Base-by-base conservation (phyloP, 2,329 filamentous ascomycete species). In the Rosellinia necatrix region DNA sequence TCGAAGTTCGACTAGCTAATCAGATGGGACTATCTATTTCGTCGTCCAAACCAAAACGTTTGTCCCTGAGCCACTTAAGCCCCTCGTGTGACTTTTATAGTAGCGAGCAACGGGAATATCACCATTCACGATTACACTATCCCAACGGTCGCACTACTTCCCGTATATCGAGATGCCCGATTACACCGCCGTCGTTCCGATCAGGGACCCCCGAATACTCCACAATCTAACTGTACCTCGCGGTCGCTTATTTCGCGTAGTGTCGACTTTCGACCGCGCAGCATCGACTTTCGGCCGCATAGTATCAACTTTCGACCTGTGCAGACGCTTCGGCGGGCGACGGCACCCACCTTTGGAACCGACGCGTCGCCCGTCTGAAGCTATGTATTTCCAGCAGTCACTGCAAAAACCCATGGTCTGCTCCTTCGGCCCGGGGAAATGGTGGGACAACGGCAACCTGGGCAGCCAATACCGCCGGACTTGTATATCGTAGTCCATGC, bases 361-460 rank as follows among this genome's bases (percentile, higher is more conserved):
- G 6, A 19, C 34, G 4, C 51, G 43, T 13, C 46, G 52, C 6
- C 55, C 52, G 21, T 46, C 41, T 1, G 58, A 27, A 6, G 19
- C 40, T 2, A 59, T 29, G 3, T 40, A 34, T 9, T 52, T 38
- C 56, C 58, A 58, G 10, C 55, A 58, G 15, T 56, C 22, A 8
- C 8, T 7, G 15, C 58, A 61, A 1, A 56, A 3, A 1, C 49
- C 55, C 1, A 37, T 15, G 2, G 34, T 38, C 15, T 38, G 49
- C 6, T 37, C 15, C 10, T 48, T 58, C 12, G 15, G 38, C 3
- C 51, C 52, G 8, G n/a, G n/a, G n/a, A n/a, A n/a, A n/a, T n/a
- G n/a, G n/a, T n/a, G n/a, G n/a, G n/a, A n/a, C n/a, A n/a, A n/a
- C n/a, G n/a, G n/a, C n/a, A n/a, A n/a, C n/a, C n/a, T n/a, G n/a